phyloP scores from a whole-genome alignment of 2,329 filamentous ascomycete species.

The Xylaria sp. region DNA sequence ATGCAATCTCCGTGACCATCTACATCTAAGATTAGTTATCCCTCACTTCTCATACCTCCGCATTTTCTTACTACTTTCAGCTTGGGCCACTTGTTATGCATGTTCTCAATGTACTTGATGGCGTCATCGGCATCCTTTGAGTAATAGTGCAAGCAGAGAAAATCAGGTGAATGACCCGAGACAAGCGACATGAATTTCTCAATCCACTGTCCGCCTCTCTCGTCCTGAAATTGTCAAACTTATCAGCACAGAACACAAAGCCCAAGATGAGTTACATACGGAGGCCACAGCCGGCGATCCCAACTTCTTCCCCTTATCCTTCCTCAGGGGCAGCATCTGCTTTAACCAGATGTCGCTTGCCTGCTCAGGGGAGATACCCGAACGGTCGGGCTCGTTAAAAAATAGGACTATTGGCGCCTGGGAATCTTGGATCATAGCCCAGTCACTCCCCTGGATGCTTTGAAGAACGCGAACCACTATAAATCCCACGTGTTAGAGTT shows the following conservation, averaged over 20 bases:
- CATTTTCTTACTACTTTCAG: constrained; percentile 41
- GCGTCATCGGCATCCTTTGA: constrained; percentile 50
- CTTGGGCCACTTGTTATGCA: constrained; percentile 52
- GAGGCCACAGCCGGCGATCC: constrained; percentile 49
- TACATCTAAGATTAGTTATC: constrained; percentile 27
- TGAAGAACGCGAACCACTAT: constrained; percentile 53
- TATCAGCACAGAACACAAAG: neutral
- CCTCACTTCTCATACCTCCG: constrained; percentile 24
- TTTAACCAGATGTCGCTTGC: constrained; percentile 54
- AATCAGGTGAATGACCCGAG: constrained; percentile 53
- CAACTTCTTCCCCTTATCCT: constrained; percentile 45
- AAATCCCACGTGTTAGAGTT: neutral
- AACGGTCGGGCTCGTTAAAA: constrained; percentile 60
- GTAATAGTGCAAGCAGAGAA: constrained; percentile 58
- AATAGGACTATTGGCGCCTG: constrained; percentile 53
- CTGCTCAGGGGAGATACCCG: constrained; percentile 49
- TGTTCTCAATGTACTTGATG: constrained; percentile 53
- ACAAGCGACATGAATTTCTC: constrained; percentile 55
- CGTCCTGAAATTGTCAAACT: constrained; percentile 39
- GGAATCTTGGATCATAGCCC: constrained; percentile 45
- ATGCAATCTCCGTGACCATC: constrained; percentile 59
- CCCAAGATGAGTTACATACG: constrained; percentile 28
- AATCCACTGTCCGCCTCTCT: constrained; percentile 51
- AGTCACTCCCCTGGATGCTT: constrained; percentile 53
- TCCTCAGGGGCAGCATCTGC: constrained; percentile 52